These are phyloP conservation scores for Echria macrotheca DNA, from an alignment of 495 filamentous ascomycete species.

Conservation along the genomic window DNA sequence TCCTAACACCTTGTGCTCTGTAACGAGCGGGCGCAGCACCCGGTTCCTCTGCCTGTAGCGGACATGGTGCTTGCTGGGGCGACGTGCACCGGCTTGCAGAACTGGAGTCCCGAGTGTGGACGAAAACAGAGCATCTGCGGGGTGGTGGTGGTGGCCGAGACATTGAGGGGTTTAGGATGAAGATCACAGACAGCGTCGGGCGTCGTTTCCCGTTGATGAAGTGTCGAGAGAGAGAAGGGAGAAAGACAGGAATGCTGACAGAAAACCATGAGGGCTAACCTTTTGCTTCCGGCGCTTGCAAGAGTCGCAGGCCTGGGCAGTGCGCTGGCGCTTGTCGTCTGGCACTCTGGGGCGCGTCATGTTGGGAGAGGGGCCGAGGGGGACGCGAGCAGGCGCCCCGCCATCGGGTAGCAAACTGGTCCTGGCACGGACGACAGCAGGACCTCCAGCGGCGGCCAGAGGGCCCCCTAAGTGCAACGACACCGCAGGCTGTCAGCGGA, in stretches of 20 bases:
- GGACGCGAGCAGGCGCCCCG: conserved; percentile 23
- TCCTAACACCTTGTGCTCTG: conserved; percentile 20
- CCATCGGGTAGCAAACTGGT: conserved; percentile 26
- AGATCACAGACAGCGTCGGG: too few species aligned
- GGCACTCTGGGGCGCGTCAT: conserved; percentile 61
- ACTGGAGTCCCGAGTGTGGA: neutral
- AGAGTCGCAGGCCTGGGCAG: conserved; percentile 65
- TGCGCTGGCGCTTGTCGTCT: conserved; percentile 58
- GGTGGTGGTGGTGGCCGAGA: conserved; percentile 3
- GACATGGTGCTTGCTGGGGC: conserved; percentile 9
- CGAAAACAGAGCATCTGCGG: neutral
- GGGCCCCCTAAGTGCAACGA: conserved; percentile 19
- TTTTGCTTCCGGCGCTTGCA: conserved; percentile 79
- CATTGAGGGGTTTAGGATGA: too few species aligned
- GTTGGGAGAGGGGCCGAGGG: conserved; percentile 20
- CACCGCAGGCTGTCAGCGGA: conserved; percentile 15
- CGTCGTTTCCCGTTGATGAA: too few species aligned
- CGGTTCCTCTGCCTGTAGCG: conserved; percentile 10
- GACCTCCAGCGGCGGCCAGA: neutral
- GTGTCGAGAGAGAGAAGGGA: conserved; percentile 5
- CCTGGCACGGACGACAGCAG: conserved; percentile 17
- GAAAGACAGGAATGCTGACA: conserved; percentile 10
- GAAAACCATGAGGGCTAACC: conserved; percentile 37
- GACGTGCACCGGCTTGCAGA: conserved; percentile 6
- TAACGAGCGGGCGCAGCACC: conserved; percentile 17